phyloP scores from a whole-genome alignment of 306 rosid species.

The Arachis hypogaea region DNA sequence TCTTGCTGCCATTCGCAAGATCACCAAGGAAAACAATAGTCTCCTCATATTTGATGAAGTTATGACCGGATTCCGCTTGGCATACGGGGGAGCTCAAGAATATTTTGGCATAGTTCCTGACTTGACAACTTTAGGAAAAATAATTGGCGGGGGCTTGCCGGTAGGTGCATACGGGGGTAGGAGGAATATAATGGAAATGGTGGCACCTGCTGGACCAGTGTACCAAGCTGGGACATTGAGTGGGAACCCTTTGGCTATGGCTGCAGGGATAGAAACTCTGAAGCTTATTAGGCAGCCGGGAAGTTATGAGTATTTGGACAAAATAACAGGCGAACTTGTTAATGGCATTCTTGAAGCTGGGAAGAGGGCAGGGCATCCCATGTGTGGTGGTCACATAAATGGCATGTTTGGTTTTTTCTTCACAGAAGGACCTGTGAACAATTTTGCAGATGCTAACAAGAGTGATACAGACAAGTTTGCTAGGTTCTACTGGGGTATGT shows the following conservation, averaged over 20 bases:
- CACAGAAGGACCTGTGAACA: slow-evolving; percentile 70
- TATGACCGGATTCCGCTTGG: slow-evolving; percentile 78
- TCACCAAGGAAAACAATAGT: slow-evolving; percentile 56
- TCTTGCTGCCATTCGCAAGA: slow-evolving; percentile 56
- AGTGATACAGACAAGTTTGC: slow-evolving; percentile 67
- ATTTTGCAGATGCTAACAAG: slow-evolving; percentile 64
- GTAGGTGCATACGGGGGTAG: slow-evolving; percentile 85
- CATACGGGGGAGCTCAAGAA: slow-evolving; percentile 85
- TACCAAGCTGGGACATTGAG: slow-evolving; percentile 65
- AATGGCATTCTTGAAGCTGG: slow-evolving; percentile 65
- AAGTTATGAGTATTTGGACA: slow-evolving; percentile 60
- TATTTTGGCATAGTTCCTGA: slow-evolving; percentile 71
- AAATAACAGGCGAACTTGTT: slow-evolving; percentile 60
- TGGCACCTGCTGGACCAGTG: slow-evolving; percentile 77
- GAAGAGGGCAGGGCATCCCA: slow-evolving; percentile 65
- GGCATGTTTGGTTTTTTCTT: slow-evolving; percentile 83
- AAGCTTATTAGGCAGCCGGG: slow-evolving; percentile 66
- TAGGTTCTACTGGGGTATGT: slow-evolving; percentile 66
- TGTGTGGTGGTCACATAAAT: slow-evolving; percentile 67
- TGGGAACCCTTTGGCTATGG: slow-evolving; percentile 82
- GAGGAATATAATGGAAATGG: slow-evolving; percentile 78
- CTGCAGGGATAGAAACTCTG: slow-evolving; percentile 75
- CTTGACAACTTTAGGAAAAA: slow-evolving; percentile 69
- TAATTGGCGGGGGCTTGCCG: slow-evolving; percentile 77
- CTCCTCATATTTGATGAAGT: slow-evolving; percentile 79